A percentile compares a stretch with the other conserved stretches of the same genome.
phyloP scores from a whole-genome alignment of 164 flowering plant species.

The Tinospora cordifolia region DNA sequence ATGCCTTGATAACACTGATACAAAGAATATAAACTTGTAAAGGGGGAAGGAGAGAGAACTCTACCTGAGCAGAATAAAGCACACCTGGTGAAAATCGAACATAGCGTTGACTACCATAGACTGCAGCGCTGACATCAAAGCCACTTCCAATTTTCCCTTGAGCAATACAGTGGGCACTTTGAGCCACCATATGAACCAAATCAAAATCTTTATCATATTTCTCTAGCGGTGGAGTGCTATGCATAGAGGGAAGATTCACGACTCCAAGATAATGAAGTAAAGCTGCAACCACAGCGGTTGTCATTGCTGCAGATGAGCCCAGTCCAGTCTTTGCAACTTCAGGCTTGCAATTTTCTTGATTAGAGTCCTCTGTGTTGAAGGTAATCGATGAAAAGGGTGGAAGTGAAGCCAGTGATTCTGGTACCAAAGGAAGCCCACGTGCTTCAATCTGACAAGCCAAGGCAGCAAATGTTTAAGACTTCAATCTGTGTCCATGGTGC shows the following conservation, averaged over 20 bases:
- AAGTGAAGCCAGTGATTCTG: constrained; percentile 75
- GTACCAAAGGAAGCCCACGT: constrained; percentile 71
- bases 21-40: too few relatives aligned
- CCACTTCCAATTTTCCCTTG: constrained; percentile 99
- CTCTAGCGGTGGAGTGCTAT: constrained; percentile 23
- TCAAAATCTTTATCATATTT: constrained; percentile 44
- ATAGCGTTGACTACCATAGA: constrained; percentile 97
- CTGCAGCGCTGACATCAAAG: constrained; percentile 98
- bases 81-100: constrained; percentile 90
- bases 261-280: constrained; percentile 87
- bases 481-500: too few relatives aligned
- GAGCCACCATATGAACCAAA: constrained; percentile 80
- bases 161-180: constrained; percentile 92
- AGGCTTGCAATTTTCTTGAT: constrained; percentile 62
- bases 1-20: too few relatives aligned
- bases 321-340: constrained; percentile 99
- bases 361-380: constrained; percentile 57
- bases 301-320: constrained; percentile 99
- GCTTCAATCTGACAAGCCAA: constrained; percentile 64
- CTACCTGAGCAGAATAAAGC: constrained; percentile 88
- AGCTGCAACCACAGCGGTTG: constrained; percentile 91
- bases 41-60: constrained; percentile 26
- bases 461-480: background rate
- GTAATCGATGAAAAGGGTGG: constrained; percentile 87
- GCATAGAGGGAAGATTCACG: constrained; percentile 45